phyloP scores from a whole-genome alignment of 441 rosid genomes.

The Manihot esculenta region DNA sequence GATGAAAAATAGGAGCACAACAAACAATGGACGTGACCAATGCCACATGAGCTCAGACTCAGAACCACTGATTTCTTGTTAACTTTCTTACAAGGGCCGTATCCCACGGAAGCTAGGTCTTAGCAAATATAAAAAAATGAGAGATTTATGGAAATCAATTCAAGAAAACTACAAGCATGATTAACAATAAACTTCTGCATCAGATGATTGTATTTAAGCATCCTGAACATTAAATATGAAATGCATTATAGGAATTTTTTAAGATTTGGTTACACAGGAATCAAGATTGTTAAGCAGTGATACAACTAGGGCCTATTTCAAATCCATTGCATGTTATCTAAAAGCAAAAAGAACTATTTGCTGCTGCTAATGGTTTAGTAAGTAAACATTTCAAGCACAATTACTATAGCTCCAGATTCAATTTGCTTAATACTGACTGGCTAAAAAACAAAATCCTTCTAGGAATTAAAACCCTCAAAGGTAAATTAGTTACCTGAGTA shows the following conservation, averaged over 20 bases:
- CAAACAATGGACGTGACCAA: background rate
- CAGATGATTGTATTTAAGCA: background rate
- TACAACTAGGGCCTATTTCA: background rate
- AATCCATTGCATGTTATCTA: background rate
- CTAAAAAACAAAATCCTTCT: background rate
- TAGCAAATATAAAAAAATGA: too few relatives aligned
- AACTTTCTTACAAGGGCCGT: conserved; percentile 1
- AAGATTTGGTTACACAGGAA: background rate
- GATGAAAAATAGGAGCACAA: background rate
- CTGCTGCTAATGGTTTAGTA: background rate
- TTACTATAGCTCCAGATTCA: background rate
- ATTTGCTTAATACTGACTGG: background rate
- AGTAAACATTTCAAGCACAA: background rate
- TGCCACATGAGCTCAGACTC: background rate
- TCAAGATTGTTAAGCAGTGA: background rate
- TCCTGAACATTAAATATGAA: background rate
- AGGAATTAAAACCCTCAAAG: background rate
- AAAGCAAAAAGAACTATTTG: background rate
- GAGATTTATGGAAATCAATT: background rate
- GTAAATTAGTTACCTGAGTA: conserved; percentile 47
- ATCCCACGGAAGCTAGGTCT: background rate
- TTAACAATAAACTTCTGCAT: background rate
- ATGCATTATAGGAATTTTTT: background rate
- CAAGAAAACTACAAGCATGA: background rate
- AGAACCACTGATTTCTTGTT: background rate